Base-by-base conservation (phyloP, 2,329 filamentous ascomycete species). In the Sporothrix phasma region DNA sequence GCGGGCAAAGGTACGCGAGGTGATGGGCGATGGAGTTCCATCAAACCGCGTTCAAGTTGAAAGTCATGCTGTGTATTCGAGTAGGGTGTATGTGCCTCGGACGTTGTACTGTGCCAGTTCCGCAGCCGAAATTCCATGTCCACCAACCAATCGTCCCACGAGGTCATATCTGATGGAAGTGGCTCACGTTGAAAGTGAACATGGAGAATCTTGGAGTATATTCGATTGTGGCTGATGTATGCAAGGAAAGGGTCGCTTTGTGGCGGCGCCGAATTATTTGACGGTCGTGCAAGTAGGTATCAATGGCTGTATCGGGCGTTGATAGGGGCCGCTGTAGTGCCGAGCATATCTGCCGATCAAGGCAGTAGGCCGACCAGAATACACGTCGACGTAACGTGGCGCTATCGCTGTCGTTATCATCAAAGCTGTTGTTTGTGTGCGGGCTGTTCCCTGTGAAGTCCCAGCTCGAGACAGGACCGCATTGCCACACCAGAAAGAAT, bases 401-500 rank as follows among this genome's bases (percentile, higher is more conserved):
- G 1, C 13, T 22, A 5, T 59, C 41, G 3, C 24, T 37, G 3
- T 34, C 56, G 4, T 54, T 22, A 37, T 17, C 11, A 11, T n/a
- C n/a, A n/a, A n/a, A n/a, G n/a, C n/a, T n/a, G n/a, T n/a, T n/a
- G n/a, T n/a, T n/a, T n/a, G n/a, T n/a, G 3, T 39, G 11, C 8
- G 19, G 3, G 37, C 34, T 51, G 60, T 7, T 63, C 60, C 6
- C 66, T 43, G 45, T 67, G 66, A 19, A 67, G 63, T 0, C 66
- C 66, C 19, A 68, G 41, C 51, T 68, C 67, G 11, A 68, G 64
- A 43, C 67, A 68, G 3, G 67, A 66, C 3, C 67, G 62, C 64
- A 68, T 67, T 43, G 66, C 66, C 1, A 64, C 67, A 11, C 67
- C 67, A 15, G 67, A 68, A 5, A 68, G 67, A 1, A 68, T 64